Conservation (phyloP, 2,329 filamentous ascomycete species). For the Alternaria longipes region DNA sequence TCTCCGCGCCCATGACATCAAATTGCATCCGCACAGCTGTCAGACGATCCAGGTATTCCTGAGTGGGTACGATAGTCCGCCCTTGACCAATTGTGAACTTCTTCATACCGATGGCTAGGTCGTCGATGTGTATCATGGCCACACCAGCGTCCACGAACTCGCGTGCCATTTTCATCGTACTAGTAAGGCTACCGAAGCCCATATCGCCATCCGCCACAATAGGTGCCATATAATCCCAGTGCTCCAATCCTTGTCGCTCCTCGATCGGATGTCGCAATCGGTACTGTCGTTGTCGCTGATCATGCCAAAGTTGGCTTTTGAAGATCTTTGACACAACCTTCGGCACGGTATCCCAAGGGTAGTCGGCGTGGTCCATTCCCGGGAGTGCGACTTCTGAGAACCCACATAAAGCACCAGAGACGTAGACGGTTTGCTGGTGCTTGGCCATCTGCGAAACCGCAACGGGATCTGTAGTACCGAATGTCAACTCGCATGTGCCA, state of each 20-base stretch:
- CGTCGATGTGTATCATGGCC: slow-evolving; percentile 57
- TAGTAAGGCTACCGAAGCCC: slow-evolving; percentile 55
- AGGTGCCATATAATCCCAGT: slow-evolving; percentile 53
- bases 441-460: slow-evolving; percentile 52
- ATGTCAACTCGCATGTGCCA: slow-evolving; percentile 51
- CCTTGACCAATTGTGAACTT: slow-evolving; percentile 56
- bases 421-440: slow-evolving; percentile 53
- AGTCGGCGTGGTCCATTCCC: slow-evolving; percentile 56
- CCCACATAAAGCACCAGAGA: slow-evolving; percentile 54
- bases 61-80: slow-evolving; percentile 53
- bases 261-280: slow-evolving; percentile 44
- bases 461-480: slow-evolving; percentile 52
- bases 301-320: slow-evolving; percentile 54
- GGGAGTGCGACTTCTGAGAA: slow-evolving; percentile 51
- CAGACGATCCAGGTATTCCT: slow-evolving; percentile 51
- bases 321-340: slow-evolving; percentile 55
- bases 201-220: slow-evolving; percentile 57
- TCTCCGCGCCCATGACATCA: slow-evolving; percentile 55
- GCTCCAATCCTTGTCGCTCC: slow-evolving; percentile 46
- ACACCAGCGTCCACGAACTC: slow-evolving; percentile 57
- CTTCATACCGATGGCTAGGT: slow-evolving; percentile 56
- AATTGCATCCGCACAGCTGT: slow-evolving; percentile 52
- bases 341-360: slow-evolving; percentile 55
- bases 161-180: slow-evolving; percentile 53
- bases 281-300: slow-evolving; percentile 54